Evolutionary conservation across 2,329 filamentous ascomycete species (phyloP), one percentile per base, ranked within the genome.

Genomic region (Botrytis cinerea): DNA sequence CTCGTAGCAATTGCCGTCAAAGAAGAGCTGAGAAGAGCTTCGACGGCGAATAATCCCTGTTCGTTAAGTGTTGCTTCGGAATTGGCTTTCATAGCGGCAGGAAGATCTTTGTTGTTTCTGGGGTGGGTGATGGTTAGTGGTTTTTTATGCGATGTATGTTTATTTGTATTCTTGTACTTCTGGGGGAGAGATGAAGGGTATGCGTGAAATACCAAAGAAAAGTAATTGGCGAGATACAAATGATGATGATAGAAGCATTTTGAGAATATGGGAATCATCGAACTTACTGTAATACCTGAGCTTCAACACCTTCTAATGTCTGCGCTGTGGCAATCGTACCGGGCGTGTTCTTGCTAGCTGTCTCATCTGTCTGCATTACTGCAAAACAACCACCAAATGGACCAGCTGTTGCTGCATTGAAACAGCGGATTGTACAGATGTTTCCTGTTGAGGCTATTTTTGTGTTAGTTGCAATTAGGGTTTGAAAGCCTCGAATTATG

Each of bases 301-400:
- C 64, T n/a, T 68, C 46, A 22, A 68, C 32, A 43, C 46, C 46
- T 10, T 68, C 46, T 18, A 68, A 28, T 7, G 64, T 68, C 32
- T 68, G 64, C 25, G 46, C 64, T 25, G 64, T 68, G 2, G 64
- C 32, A 54, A 68, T 68, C 5, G 64, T 68, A 6, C 46, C 64
- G 14, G 64, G 64, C 3, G 46, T 83, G 81, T 87, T 87, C 74
- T 78, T 79, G 68, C 80, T 84, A 64, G 83, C 74, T 0, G 80
- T 77, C 22, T 78, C 79, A 76, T 89, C 87, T 38, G 82, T 81
- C 78, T 90, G 88, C 80, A 89, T 85, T 18, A 89, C 84, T 2
- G 87, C 82, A 79, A 90, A 86, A 80, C 88, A 90, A 70, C 88
- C 85, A 57, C 86, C 86, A 73, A 89, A 90, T 22, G 87, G 87